These are phyloP conservation scores for Leptomonas seymouri DNA, from an alignment of 208 protist species.

Conservation along the genomic window DNA sequence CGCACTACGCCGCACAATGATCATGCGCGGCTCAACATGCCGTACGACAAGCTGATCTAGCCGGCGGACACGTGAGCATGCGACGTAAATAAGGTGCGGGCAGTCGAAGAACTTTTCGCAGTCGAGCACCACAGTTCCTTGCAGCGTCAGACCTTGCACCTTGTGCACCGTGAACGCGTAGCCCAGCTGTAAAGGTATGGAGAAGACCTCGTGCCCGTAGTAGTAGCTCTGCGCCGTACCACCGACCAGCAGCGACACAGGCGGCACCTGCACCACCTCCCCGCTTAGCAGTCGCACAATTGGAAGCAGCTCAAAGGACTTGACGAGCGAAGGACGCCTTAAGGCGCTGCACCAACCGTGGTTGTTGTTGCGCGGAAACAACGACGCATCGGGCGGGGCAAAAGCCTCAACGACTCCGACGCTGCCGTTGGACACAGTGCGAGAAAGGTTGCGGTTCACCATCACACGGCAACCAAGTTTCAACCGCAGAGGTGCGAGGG, in stretches of 20 bases:
- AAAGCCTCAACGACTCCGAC: slow-evolving; percentile 89
- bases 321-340: slow-evolving; percentile 30
- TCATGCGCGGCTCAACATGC: slow-evolving; percentile 76
- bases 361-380: slow-evolving; percentile 71
- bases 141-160: slow-evolving; percentile 89
- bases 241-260: slow-evolving; percentile 55
- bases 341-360: slow-evolving; percentile 17
- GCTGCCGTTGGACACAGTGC: slow-evolving; percentile 87
- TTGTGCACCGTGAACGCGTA: slow-evolving; percentile 94
- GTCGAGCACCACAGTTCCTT: slow-evolving; percentile 86
- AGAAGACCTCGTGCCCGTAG: slow-evolving; percentile 82
- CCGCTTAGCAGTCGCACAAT: slow-evolving; percentile 81
- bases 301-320: slow-evolving; percentile 67
- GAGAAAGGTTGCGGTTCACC: slow-evolving; percentile 89
- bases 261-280: slow-evolving; percentile 83
- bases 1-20: slow-evolving; percentile 74
- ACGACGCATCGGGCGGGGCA: slow-evolving; percentile 50
- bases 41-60: slow-evolving; percentile 86
- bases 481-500: slow-evolving; percentile 72
- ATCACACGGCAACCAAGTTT: slow-evolving; percentile 91
- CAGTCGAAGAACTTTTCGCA: slow-evolving; percentile 89
- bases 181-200: slow-evolving; percentile 84
- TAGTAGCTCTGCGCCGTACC: slow-evolving; percentile 78
- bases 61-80: slow-evolving; percentile 79
- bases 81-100: slow-evolving; percentile 90